These are phyloP conservation scores for Penicillium freii DNA, from an alignment of 2,329 filamentous ascomycete genomes.

Conservation along the genomic window DNA sequence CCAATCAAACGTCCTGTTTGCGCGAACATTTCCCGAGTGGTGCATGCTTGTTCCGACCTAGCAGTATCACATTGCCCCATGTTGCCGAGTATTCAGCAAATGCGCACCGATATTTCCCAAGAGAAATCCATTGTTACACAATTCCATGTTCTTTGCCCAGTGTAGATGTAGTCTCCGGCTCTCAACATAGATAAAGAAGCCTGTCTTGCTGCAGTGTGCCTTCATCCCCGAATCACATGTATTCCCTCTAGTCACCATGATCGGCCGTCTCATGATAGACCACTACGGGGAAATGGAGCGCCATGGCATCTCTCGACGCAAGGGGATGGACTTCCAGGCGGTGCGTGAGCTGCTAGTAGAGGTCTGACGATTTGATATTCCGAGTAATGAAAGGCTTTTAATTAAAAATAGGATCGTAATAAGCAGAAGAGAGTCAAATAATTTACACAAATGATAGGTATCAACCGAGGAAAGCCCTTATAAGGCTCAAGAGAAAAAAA, in stretches of 20 bases:
- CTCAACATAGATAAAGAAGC: background rate
- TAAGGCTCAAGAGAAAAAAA: background rate
- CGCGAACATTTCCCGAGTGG: background rate
- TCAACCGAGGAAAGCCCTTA: constrained; percentile 3
- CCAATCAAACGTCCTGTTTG: constrained; percentile 4
- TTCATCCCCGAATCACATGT: background rate
- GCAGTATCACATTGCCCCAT: constrained; percentile 1
- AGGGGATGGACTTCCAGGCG: too few relatives aligned
- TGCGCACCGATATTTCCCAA: constrained; percentile 1
- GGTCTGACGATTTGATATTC: too few relatives aligned
- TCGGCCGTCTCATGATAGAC: too few relatives aligned
- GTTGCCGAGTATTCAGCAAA: constrained; percentile 3
- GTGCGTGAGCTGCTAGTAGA: too few relatives aligned
- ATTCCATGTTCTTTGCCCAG: background rate
- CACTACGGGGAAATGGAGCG: too few relatives aligned
- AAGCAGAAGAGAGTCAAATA: background rate
- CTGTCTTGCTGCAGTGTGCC: background rate
- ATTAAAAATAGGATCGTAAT: background rate
- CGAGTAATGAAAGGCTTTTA: background rate
- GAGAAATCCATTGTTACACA: constrained; percentile 7
- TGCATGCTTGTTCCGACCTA: constrained; percentile 8
- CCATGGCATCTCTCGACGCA: too few relatives aligned
- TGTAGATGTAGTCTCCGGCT: background rate
- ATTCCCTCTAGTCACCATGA: too few relatives aligned
- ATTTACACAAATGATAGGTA: constrained; percentile 6